These are phyloP conservation scores for Chlamydomonas asymmetrica DNA, from an alignment of 139 green algal genomes.

Conservation along the genomic window DNA sequence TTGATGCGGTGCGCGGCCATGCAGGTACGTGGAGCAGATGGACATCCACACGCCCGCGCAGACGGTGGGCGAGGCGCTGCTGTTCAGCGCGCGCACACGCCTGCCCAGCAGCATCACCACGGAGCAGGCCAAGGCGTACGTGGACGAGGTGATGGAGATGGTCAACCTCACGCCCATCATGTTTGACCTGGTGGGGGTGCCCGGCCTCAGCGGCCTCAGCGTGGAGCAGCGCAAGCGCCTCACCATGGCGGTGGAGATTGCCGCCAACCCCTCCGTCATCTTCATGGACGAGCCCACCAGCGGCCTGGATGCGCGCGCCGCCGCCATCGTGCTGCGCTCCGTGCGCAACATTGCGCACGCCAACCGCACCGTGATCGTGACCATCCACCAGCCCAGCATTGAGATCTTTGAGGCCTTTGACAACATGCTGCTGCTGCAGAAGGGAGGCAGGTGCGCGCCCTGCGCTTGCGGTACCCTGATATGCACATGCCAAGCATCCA, in stretches of 20 bases:
- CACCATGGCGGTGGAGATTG: slow-evolving; percentile 92
- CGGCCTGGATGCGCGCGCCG: slow-evolving; percentile 83
- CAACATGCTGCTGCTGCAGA: slow-evolving; percentile 76
- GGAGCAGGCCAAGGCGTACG: slow-evolving; percentile 37
- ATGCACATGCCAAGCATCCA: too few species aligned
- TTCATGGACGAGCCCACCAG: slow-evolving; percentile 65
- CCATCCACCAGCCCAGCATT: slow-evolving; percentile 90
- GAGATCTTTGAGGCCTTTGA: slow-evolving; percentile 83
- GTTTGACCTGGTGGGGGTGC: slow-evolving; percentile 41
- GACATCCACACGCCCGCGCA: slow-evolving; percentile 48
- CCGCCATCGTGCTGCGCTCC: slow-evolving; percentile 83
- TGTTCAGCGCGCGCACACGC: slow-evolving; percentile 63
- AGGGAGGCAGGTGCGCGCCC: too few species aligned
- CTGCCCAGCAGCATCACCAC: slow-evolving; percentile 22
- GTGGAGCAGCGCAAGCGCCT: slow-evolving; percentile 90
- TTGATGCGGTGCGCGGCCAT: too few species aligned
- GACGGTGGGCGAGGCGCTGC: slow-evolving; percentile 73
- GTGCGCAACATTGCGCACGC: slow-evolving; percentile 80
- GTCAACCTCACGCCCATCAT: slow-evolving; percentile 68
- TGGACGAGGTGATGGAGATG: slow-evolving; percentile 76
- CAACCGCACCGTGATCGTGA: slow-evolving; percentile 87
- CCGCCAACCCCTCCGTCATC: slow-evolving; percentile 72
- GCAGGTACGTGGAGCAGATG: slow-evolving; percentile 35
- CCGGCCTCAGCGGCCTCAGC: slow-evolving; percentile 57
- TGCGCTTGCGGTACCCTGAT: too few species aligned